Conservation (phyloP, 2,329 filamentous ascomycete species). For the Acephala macrosclerotiorum region DNA sequence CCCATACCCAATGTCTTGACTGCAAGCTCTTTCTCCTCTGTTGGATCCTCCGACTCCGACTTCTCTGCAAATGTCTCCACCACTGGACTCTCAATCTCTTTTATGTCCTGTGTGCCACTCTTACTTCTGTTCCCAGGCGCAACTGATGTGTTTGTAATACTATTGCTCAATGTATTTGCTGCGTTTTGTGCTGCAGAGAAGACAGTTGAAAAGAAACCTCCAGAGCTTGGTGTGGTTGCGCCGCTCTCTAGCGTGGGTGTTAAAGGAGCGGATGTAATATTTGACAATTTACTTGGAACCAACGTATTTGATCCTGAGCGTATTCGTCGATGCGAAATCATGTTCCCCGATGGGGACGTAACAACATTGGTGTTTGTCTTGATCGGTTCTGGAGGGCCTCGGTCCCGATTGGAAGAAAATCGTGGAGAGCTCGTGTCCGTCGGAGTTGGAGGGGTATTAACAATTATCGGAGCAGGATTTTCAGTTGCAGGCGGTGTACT, state of each 20-base stretch:
- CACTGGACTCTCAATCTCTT: constrained; percentile 41
- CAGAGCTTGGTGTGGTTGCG: constrained; percentile 55
- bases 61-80: constrained; percentile 45
- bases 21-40: constrained; percentile 72
- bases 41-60: constrained; percentile 40
- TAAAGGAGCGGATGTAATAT: constrained; percentile 72
- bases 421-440: constrained; percentile 51
- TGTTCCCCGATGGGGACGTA: constrained; percentile 70
- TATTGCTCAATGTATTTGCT: constrained; percentile 76
- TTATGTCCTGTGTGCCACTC: constrained; percentile 44
- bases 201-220: constrained; percentile 92
- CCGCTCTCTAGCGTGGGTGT: constrained; percentile 79
- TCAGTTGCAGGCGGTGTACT: constrained; percentile 41
- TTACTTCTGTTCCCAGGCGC: constrained; percentile 57
- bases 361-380: constrained; percentile 56
- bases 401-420: constrained; percentile 38
- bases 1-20: constrained; percentile 90
- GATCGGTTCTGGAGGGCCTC: constrained; percentile 38
- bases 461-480: constrained; percentile 58
- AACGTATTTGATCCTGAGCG: constrained; percentile 60
- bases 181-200: constrained; percentile 94
- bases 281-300: constrained; percentile 85
- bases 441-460: constrained; percentile 72
- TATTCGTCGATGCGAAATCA: constrained; percentile 75
- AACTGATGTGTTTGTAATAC: constrained; percentile 72